Percentiles rank a stretch among this genome's conserved stretches.
Evolutionary conservation across 2,329 filamentous ascomycete genomes (phyloP).

Genomic region (Diplodia mutila): DNA sequence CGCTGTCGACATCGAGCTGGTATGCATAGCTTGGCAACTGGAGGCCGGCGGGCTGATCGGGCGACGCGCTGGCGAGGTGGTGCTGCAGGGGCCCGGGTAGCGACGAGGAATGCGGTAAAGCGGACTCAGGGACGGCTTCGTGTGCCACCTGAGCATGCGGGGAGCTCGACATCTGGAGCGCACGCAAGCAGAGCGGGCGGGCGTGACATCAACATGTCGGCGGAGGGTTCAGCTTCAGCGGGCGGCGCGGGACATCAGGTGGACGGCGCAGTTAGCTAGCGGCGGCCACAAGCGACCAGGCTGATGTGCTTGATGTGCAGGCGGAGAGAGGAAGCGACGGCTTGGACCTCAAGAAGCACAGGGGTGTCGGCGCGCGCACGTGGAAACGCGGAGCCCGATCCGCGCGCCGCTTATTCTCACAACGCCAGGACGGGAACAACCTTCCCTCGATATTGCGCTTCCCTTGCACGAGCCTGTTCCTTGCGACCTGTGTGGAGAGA

Average conservation of each 20-base stretch:
- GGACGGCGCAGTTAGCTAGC: background rate
- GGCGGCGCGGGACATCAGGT: background rate
- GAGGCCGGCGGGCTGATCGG: background rate
- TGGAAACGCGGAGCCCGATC: constrained; percentile 3
- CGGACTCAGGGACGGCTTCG: background rate
- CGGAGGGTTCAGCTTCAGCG: too few species aligned
- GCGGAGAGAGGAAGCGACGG: background rate
- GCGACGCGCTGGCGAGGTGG: background rate
- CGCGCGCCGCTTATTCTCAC: constrained; percentile 21
- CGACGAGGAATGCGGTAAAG: background rate
- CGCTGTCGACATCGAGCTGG: constrained; percentile 15
- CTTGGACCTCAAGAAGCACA: too few species aligned
- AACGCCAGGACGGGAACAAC: constrained; percentile 12
- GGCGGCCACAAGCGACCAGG: background rate
- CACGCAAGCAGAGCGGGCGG: background rate
- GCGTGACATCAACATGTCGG: too few species aligned
- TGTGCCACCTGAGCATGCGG: background rate
- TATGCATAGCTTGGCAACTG: constrained; percentile 10
- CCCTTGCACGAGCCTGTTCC: background rate
- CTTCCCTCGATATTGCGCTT: constrained; percentile 16
- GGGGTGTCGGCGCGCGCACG: background rate
- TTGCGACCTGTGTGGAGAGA: background rate
- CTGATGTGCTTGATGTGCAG: background rate
- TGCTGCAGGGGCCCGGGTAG: background rate
- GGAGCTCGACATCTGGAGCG: background rate